A percentile compares a stretch with the other conserved stretches of the same genome.
Conservation (phyloP, 2,329 filamentous ascomycete genomes). For the Didymella exigua region DNA sequence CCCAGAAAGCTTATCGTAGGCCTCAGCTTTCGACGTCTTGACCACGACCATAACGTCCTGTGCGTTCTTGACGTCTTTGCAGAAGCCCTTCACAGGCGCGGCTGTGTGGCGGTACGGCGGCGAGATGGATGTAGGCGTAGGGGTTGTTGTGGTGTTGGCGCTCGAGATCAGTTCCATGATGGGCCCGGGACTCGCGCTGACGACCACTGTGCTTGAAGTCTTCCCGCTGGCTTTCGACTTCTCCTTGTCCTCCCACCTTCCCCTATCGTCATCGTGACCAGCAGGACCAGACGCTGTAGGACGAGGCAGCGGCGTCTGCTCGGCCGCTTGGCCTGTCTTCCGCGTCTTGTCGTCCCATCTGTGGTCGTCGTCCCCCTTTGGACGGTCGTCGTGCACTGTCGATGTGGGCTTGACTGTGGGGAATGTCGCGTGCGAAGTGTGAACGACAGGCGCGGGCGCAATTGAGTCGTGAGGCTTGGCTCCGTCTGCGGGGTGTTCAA, state of each 20-base stretch:
- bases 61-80: slow-evolving; percentile 39
- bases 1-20: slow-evolving; percentile 59
- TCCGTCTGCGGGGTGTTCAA: slow-evolving; percentile 31
- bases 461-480: slow-evolving; percentile 28
- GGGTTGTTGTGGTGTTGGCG: slow-evolving; percentile 6
- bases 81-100: slow-evolving; percentile 18
- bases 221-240: slow-evolving; percentile 11
- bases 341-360: slow-evolving; percentile 23
- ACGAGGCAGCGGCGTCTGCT: slow-evolving; percentile 3
- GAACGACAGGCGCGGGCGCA: slow-evolving; percentile 25
- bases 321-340: neutral
- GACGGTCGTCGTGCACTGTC: slow-evolving; percentile 2
- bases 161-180: slow-evolving; percentile 11
- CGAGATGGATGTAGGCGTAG: neutral
- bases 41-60: slow-evolving; percentile 63
- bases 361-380: slow-evolving; percentile 18
- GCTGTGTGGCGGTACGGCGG: slow-evolving; percentile 1
- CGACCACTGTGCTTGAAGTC: neutral
- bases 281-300: slow-evolving; percentile 16
- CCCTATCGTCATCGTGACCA: slow-evolving; percentile 28
- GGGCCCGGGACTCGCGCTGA: slow-evolving; percentile 8
- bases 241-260: slow-evolving; percentile 25
- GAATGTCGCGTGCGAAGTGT: slow-evolving; percentile 16
- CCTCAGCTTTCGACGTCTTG: slow-evolving; percentile 64
- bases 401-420: neutral